Percentiles rank a stretch among this genome's conserved stretches.
phyloP scores from a whole-genome alignment of 306 rosid genomes.

The Glycine latifolia region DNA sequence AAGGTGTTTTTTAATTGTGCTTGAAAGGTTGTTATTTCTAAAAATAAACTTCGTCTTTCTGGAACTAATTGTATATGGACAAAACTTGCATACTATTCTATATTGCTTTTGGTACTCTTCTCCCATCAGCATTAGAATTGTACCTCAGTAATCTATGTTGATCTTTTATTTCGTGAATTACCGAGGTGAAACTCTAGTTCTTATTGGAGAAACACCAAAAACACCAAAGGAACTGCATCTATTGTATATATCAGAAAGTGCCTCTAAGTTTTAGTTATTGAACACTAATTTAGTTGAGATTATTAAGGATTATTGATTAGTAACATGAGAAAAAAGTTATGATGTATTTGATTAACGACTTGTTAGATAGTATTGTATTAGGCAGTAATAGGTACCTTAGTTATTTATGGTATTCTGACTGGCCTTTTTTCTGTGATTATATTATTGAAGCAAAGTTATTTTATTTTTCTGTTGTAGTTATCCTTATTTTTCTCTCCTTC shows the following conservation, averaged over 20 bases:
- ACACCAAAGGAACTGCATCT: neutral
- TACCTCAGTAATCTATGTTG: no score
- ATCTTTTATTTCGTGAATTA: no score
- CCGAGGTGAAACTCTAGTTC: no score
- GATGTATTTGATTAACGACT: slow-evolving; percentile 55
- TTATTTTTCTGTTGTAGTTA: neutral
- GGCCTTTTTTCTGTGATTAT: slow-evolving; percentile 7
- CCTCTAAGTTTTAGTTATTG: neutral
- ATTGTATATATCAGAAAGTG: neutral
- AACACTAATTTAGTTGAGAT: slow-evolving; percentile 32
- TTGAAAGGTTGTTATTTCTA: no score
- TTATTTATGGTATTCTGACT: slow-evolving; percentile 9
- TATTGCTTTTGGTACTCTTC: no score
- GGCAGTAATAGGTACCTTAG: neutral
- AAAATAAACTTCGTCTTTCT: no score
- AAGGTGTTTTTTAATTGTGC: no score
- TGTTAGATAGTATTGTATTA: slow-evolving; percentile 31
- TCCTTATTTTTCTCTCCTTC: slow-evolving; percentile 10
- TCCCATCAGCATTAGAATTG: no score
- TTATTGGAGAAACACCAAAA: neutral
- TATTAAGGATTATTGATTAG: slow-evolving; percentile 23
- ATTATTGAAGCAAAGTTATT: neutral
- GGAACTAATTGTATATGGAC: no score
- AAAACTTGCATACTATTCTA: no score
- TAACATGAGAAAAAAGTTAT: slow-evolving; percentile 40